Percentiles rank a stretch among this genome's conserved stretches.
phyloP scores from a whole-genome alignment of 768 basidiomycete species.

The Suillus americanus region DNA sequence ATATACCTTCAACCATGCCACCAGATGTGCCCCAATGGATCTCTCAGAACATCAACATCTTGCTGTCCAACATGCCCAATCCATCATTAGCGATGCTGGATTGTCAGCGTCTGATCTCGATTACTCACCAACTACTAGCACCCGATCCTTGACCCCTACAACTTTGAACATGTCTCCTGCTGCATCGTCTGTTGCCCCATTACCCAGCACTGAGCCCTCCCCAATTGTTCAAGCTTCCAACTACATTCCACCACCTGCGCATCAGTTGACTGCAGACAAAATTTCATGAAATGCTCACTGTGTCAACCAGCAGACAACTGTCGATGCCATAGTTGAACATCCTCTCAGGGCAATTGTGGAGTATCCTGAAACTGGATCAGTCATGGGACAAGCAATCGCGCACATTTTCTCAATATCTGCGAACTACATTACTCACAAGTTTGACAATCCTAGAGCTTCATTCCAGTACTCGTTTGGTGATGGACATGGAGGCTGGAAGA shows the following conservation, averaged over 20 bases:
- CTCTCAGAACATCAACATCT: neutral
- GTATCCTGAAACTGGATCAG: neutral
- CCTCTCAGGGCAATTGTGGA: neutral
- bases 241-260: neutral
- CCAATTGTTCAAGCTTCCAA: neutral
- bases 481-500: neutral
- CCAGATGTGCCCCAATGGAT: neutral
- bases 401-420: neutral
- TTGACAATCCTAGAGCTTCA: neutral
- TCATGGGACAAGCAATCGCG: neutral
- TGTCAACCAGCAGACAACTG: neutral
- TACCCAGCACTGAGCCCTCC: neutral
- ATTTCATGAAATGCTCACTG: neutral
- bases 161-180: neutral
- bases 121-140: neutral
- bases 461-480: neutral
- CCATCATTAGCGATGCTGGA: neutral
- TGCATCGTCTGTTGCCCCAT: neutral
- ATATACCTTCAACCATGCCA: neutral
- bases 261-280: neutral
- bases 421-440: neutral
- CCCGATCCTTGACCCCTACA: neutral
- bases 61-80: neutral
- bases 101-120: neutral
- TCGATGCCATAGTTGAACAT: neutral